phyloP scores from a whole-genome alignment of 1,139 yeast species.

The Scheffersomyces illinoinensis region DNA sequence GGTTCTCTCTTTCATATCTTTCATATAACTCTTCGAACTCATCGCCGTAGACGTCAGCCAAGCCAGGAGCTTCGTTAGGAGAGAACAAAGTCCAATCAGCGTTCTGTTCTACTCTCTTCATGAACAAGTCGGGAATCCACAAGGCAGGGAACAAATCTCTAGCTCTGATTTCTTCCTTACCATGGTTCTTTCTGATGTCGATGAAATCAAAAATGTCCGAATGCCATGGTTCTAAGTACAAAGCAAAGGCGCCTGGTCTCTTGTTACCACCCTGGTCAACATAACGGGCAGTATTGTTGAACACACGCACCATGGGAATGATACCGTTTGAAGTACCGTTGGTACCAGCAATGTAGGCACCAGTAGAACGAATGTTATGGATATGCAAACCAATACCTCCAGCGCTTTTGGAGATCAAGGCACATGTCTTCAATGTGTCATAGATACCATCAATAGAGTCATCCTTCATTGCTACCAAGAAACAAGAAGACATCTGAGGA shows the following conservation, averaged over 20 bases:
- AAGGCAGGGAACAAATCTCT: conserved; percentile 89
- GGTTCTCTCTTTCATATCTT: conserved; percentile 69
- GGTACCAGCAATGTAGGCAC: conserved; percentile 85
- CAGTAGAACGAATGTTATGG: conserved; percentile 82
- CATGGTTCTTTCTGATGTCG: conserved; percentile 86
- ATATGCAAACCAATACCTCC: conserved; percentile 90
- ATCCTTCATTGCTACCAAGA: conserved; percentile 84
- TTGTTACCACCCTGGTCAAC: conserved; percentile 96
- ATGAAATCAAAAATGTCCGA: conserved; percentile 81
- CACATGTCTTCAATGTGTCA: conserved; percentile 83
- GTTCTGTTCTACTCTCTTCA: conserved; percentile 81
- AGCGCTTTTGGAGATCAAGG: conserved; percentile 84
- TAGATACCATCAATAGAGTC: conserved; percentile 91
- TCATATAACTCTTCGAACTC: conserved; percentile 74
- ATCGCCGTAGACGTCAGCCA: conserved; percentile 77
- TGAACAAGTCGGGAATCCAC: conserved; percentile 88
- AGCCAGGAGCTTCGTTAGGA: conserved; percentile 86
- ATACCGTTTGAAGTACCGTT: conserved; percentile 89
- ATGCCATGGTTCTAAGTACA: conserved; percentile 92
- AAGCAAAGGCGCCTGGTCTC: conserved; percentile 91
- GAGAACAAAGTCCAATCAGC: conserved; percentile 85
- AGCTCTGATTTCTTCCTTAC: conserved; percentile 88
- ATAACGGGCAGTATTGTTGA: conserved; percentile 87
- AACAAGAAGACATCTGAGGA: conserved; percentile 88
- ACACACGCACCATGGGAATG: conserved; percentile 87